Percentiles rank a stretch among this genome's conserved stretches.
These are phyloP conservation scores for Hondaea fermentalgiana DNA, from an alignment of 108 stramenopile genomes.

Conservation along the genomic window DNA sequence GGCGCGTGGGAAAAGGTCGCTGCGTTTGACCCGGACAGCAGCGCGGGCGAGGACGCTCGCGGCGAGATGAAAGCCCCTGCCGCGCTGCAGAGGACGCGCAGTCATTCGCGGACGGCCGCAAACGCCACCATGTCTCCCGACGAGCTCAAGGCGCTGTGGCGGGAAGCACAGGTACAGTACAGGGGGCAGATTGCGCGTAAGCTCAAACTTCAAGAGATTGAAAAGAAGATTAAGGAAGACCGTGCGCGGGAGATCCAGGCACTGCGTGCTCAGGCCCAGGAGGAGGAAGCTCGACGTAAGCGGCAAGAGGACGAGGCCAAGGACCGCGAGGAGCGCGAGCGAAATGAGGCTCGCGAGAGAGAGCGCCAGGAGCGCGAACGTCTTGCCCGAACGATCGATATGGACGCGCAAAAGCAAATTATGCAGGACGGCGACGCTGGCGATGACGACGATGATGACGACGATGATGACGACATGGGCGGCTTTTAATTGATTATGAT, in stretches of 20 bases:
- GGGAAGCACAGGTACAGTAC: not conserved
- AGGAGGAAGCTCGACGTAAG: not conserved
- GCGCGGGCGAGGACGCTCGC: no score
- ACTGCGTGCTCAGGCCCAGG: not conserved
- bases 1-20: not conserved
- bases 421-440: not conserved
- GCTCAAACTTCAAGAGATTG: not conserved
- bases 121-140: not conserved
- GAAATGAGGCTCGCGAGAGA: not conserved
- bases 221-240: not conserved
- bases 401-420: slow-evolving; percentile 3
- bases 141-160: not conserved
- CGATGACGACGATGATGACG: not conserved
- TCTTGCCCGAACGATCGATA: not conserved
- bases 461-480: not conserved
- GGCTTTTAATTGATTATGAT: not conserved
- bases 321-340: not conserved
- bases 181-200: not conserved
- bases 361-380: not conserved
- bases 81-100: no score
- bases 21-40: not conserved
- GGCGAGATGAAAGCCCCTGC: no score
- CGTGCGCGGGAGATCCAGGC: not conserved
- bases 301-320: not conserved
- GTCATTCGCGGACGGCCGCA: not conserved